These are phyloP conservation scores for Cadophora gregata DNA, from an alignment of 2,329 filamentous ascomycete species.

Conservation along the genomic window DNA sequence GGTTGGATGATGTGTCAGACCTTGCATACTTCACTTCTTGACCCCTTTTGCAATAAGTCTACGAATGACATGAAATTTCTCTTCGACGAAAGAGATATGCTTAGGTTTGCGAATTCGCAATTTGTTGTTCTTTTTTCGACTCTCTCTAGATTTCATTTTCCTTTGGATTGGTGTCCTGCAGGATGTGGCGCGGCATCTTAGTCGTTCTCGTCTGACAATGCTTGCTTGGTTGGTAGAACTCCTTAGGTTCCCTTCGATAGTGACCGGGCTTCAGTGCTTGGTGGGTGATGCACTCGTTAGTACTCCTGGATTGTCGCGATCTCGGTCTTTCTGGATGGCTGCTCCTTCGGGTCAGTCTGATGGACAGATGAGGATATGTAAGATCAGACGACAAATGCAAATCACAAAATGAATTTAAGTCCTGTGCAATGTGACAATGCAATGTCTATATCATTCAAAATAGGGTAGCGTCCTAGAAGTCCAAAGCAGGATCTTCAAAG, in stretches of 20 bases:
- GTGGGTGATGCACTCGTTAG: slow-evolving; percentile 7
- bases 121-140: neutral
- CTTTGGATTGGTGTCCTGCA: neutral
- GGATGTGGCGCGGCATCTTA: neutral
- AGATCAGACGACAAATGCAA: neutral
- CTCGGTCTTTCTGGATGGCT: slow-evolving; percentile 4
- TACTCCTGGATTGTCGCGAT: neutral
- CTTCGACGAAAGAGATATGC: neutral
- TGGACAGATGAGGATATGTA: neutral
- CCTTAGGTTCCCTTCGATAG: slow-evolving; percentile 8
- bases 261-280: neutral
- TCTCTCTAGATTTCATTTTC: neutral
- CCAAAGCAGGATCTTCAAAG: too few species aligned
- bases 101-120: neutral
- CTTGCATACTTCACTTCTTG: slow-evolving; percentile 14
- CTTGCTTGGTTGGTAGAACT: slow-evolving; percentile 14
- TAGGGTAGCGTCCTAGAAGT: too few species aligned
- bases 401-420: neutral
- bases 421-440: neutral
- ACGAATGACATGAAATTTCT: neutral
- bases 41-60: neutral
- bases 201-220: neutral
- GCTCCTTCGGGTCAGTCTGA: slow-evolving; percentile 10
- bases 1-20: slow-evolving; percentile 1
- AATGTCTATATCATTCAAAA: too few species aligned